phyloP scores from a whole-genome alignment of 805 yeast genomes.

The Cephaloascus fragrans region DNA sequence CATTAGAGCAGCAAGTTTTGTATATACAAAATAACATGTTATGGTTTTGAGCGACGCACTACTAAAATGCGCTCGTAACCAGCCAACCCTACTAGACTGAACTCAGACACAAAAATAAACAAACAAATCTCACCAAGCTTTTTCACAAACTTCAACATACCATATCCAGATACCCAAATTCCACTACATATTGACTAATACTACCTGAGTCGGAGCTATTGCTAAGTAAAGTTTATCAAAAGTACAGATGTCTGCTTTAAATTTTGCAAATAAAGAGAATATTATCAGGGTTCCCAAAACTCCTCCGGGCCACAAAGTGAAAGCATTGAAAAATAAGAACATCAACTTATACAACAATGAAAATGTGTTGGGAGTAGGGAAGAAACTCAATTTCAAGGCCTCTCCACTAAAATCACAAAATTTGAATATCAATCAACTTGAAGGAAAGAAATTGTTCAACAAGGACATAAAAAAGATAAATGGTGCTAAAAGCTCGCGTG shows the following conservation, averaged over 20 bases:
- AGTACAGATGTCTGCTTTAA: slow-evolving; percentile 2
- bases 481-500: slow-evolving; percentile 4
- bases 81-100: no score
- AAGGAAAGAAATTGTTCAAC: neutral
- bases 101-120: no score
- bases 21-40: no score
- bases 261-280: slow-evolving; percentile 9
- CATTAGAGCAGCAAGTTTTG: no score
- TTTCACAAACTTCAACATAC: no score
- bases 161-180: no score
- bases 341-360: slow-evolving; percentile 1
- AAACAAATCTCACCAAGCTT: no score
- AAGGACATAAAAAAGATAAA: neutral
- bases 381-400: slow-evolving; percentile 5
- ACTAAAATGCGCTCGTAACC: no score
- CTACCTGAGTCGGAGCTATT: no score
- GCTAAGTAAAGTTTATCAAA: no score
- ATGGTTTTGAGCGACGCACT: no score
- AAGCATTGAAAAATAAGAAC: neutral
- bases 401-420: slow-evolving; percentile 2
- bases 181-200: no score
- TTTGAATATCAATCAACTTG: neutral
- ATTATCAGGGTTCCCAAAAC: slow-evolving; percentile 1
- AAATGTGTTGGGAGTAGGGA: neutral
- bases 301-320: slow-evolving; percentile 2